Conservation (phyloP, 306 rosid genomes). For the Astragalus membranaceus region DNA sequence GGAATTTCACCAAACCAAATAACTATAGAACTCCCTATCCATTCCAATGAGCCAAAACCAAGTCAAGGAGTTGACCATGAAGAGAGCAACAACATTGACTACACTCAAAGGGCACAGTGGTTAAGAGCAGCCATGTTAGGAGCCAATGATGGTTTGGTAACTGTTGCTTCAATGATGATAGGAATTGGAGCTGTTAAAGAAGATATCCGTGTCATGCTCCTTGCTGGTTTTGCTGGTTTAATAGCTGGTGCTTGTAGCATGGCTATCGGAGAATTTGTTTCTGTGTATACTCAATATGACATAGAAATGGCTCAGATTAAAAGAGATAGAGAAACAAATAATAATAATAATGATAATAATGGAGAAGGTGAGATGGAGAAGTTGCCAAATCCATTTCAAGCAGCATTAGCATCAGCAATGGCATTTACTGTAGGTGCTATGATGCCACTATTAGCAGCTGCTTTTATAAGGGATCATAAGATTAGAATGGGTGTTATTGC, state of each 20-base stretch:
- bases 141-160: slow-evolving; percentile 64
- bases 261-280: slow-evolving; percentile 80
- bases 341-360: background rate
- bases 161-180: slow-evolving; percentile 67
- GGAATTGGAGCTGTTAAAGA: slow-evolving; percentile 60
- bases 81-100: slow-evolving; percentile 22
- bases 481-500: slow-evolving; percentile 44
- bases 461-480: slow-evolving; percentile 33
- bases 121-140: slow-evolving; percentile 67
- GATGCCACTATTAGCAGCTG: slow-evolving; percentile 57
- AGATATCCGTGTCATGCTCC: slow-evolving; percentile 48
- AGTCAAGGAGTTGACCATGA: background rate
- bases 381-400: slow-evolving; percentile 60
- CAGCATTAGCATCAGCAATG: slow-evolving; percentile 62
- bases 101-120: slow-evolving; percentile 60
- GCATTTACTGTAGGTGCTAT: slow-evolving; percentile 57
- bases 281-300: slow-evolving; percentile 71
- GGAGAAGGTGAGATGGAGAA: slow-evolving; percentile 23
- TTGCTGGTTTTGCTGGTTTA: slow-evolving; percentile 68
- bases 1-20: slow-evolving; percentile 22
- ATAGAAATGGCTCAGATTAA: slow-evolving; percentile 45
- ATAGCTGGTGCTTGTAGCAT: slow-evolving; percentile 75
- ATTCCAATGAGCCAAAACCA: slow-evolving; percentile 20
- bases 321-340: slow-evolving; percentile 10
- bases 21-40: slow-evolving; percentile 38